A percentile compares a stretch with the other conserved stretches of the same genome.
Evolutionary conservation across 2,329 filamentous ascomycete genomes (phyloP).

Genomic region (Hypoxylon sp.): DNA sequence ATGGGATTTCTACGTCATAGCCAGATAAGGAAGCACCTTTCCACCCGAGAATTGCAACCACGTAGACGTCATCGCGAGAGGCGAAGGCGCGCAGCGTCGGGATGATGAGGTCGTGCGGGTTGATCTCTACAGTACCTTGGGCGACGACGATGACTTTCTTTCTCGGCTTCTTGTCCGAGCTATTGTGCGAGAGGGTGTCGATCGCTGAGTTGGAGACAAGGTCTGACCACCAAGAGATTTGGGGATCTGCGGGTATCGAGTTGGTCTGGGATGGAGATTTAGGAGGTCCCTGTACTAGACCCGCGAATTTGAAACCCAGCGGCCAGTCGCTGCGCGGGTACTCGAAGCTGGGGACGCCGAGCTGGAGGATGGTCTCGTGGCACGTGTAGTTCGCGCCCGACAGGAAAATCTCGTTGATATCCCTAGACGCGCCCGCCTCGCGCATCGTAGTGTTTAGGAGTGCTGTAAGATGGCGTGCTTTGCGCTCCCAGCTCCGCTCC

Average conservation of each 20-base stretch:
- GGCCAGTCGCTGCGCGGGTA: slow-evolving; percentile 59
- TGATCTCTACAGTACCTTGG: slow-evolving; percentile 59
- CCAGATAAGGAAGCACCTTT: slow-evolving; percentile 51
- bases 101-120: slow-evolving; percentile 57
- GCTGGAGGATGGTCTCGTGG: slow-evolving; percentile 56
- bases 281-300: slow-evolving; percentile 53
- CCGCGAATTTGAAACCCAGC: slow-evolving; percentile 54
- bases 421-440: slow-evolving; percentile 50
- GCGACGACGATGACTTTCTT: slow-evolving; percentile 58
- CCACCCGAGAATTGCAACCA: slow-evolving; percentile 57
- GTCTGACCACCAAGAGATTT: slow-evolving; percentile 56
- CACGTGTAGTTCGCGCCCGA: slow-evolving; percentile 56
- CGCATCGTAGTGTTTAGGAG: slow-evolving; percentile 51
- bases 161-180: slow-evolving; percentile 11
- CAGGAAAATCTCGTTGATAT: slow-evolving; percentile 49
- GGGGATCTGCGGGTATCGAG: slow-evolving; percentile 34
- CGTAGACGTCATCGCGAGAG: slow-evolving; percentile 49
- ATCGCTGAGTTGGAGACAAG: slow-evolving; percentile 50
- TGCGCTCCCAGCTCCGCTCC: slow-evolving; percentile 51
- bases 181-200: slow-evolving; percentile 4
- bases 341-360: slow-evolving; percentile 58
- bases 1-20: slow-evolving; percentile 42
- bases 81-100: slow-evolving; percentile 57
- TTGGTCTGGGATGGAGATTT: neutral
- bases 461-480: slow-evolving; percentile 47